Evolutionary conservation across 192 early-diverging fungal species (phyloP).

Genomic region (Lobosporangium transversale): DNA sequence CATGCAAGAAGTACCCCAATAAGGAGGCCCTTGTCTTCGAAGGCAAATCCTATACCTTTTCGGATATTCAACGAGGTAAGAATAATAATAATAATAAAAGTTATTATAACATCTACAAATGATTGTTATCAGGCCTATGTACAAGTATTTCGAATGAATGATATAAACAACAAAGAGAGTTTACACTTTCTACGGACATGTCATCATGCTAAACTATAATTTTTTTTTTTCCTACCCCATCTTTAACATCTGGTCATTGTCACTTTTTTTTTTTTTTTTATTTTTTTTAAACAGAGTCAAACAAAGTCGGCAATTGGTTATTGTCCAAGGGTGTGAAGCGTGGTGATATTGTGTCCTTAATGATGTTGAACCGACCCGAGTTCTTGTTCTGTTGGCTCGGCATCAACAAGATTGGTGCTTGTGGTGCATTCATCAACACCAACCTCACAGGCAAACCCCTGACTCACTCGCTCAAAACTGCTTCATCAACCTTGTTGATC

Average conservation of each 20-base stretch:
- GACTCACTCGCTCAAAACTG: constrained; percentile 54
- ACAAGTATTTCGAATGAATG: too few species aligned
- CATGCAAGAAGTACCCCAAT: constrained; percentile 52
- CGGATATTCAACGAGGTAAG: constrained; percentile 59
- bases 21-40: constrained; percentile 61
- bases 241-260: too few species aligned
- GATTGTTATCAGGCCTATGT: too few species aligned
- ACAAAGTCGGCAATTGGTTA: constrained; percentile 45
- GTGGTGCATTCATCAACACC: constrained; percentile 70
- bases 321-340: constrained; percentile 49
- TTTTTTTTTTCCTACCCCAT: too few species aligned
- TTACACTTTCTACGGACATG: too few species aligned
- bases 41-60: constrained; percentile 58
- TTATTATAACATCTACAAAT: too few species aligned
- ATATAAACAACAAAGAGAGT: too few species aligned
- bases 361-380: constrained; percentile 69
- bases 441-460: constrained; percentile 61
- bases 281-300: too few species aligned
- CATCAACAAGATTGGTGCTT: constrained; percentile 67
- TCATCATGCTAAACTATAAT: too few species aligned
- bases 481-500: constrained; percentile 47
- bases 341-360: constrained; percentile 65
- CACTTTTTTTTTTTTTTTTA: too few species aligned
- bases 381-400: constrained; percentile 69
- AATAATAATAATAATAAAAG: too few species aligned